Conservation (phyloP, 2,329 filamentous ascomycete species). For the Hymenoscyphus infarciens region DNA sequence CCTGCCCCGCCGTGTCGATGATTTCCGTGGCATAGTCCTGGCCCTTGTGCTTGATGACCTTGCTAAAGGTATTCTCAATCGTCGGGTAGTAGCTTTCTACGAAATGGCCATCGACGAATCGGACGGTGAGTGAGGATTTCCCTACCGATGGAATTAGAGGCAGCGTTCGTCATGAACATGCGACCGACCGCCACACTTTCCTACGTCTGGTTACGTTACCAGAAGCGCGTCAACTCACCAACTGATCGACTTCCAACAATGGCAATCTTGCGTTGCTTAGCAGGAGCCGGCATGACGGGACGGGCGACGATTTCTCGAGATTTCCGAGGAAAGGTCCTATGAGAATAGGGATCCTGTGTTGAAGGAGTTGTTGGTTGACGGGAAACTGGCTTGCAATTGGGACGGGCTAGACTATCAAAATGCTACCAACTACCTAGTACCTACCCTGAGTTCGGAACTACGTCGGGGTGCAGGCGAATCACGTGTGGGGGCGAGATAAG, state of each 20-base stretch:
- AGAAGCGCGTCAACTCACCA: slow-evolving; percentile 51
- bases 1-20: slow-evolving; percentile 95
- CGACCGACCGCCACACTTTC: neutral
- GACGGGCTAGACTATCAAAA: neutral
- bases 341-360: neutral
- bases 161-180: neutral
- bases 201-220: neutral
- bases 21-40: slow-evolving; percentile 96
- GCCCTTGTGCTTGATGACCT: slow-evolving; percentile 86
- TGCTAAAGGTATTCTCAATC: slow-evolving; percentile 98
- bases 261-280: slow-evolving; percentile 91
- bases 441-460: neutral
- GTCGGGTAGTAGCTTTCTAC: slow-evolving; percentile 99
- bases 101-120: slow-evolving; percentile 96
- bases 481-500: too few species aligned
- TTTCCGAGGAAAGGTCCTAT: neutral
- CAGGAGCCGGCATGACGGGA: slow-evolving; percentile 28
- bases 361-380: neutral
- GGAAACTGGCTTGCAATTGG: neutral
- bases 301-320: neutral
- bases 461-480: neutral
- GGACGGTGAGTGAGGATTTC: slow-evolving; percentile 95
- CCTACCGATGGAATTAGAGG: slow-evolving; percentile 50
- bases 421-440: neutral
- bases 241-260: slow-evolving; percentile 94